phyloP scores from a whole-genome alignment of 495 filamentous ascomycete species.

The Daldinia loculata region DNA sequence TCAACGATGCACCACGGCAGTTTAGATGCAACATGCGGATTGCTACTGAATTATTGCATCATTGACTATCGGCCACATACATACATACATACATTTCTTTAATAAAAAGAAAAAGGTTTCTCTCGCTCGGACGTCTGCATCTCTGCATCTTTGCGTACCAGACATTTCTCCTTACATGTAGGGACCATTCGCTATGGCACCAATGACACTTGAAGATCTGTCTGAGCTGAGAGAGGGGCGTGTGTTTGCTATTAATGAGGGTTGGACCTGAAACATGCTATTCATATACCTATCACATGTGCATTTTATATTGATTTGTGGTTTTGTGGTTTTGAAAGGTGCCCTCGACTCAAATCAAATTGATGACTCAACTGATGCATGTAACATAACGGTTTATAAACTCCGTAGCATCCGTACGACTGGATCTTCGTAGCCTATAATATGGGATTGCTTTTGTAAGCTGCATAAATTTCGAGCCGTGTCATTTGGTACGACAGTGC shows the following conservation, averaged over 20 bases:
- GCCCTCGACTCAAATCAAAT: neutral
- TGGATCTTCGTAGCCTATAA: slow-evolving; percentile 4
- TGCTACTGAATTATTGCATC: slow-evolving; percentile 5
- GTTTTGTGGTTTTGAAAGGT: slow-evolving; percentile 2
- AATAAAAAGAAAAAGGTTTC: neutral
- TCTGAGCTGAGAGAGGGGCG: slow-evolving; percentile 20
- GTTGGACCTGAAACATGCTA: slow-evolving; percentile 30
- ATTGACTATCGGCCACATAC: neutral
- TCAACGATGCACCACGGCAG: neutral
- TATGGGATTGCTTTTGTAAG: slow-evolving; percentile 1
- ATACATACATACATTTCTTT: neutral
- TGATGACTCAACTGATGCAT: slow-evolving; percentile 12
- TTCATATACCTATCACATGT: slow-evolving; percentile 24
- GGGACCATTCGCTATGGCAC: neutral
- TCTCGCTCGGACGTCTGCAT: neutral
- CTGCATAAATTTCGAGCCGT: slow-evolving; percentile 1
- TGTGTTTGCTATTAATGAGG: slow-evolving; percentile 29
- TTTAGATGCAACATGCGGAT: slow-evolving; percentile 8
- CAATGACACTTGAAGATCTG: slow-evolving; percentile 29
- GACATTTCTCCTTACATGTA: slow-evolving; percentile 3
- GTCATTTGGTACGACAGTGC: slow-evolving; percentile 1
- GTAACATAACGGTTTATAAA: slow-evolving; percentile 1
- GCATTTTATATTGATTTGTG: slow-evolving; percentile 26
- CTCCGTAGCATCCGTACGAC: slow-evolving; percentile 9
- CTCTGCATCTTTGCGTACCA: slow-evolving; percentile 5